Evolutionary conservation across 306 rosid genomes (phyloP), one percentile per base, ranked within the genome.

Genomic region (Cyclanthera cordifolia): DNA sequence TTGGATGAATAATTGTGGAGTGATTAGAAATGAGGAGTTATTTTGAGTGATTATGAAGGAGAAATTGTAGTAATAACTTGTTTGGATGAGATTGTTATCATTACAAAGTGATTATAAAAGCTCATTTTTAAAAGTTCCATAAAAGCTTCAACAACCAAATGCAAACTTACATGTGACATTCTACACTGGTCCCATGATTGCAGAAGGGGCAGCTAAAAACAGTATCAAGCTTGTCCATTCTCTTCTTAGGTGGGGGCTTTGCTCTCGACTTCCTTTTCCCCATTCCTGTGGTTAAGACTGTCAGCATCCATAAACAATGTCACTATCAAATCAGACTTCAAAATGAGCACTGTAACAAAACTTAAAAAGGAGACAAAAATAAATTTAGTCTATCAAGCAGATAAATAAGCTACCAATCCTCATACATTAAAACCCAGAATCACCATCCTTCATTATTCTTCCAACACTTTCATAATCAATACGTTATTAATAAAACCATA

Each of bases 201-300:
- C 98, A 93, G 85, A 93, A 93, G 79, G 98, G 98, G 49, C 98
- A 89, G 76, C 96, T 86, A 73, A 93, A 93, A 49, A 89, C 96
- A 32, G 96, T 89, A 56, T 93, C 98, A 50, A 89, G 98, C 90
- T 89, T 93, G 78, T 90, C 98, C 88, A 82, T 87, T 65, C 98
- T 84, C 80, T 93, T 93, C 89, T 85, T 89, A 9, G 96, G 96
- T 56, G 95, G 83, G 2, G 98, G 95, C 88, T 93, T 93, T 52
- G 98, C 81, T 25, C 87, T 84, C 47, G 96, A 84, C 82, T 93
- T 93, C 70, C 99, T 83, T 81, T 93, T 93, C 30, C 99, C 99
- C 99, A 90, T 88, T n/a, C n/a, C n/a, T n/a, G n/a, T n/a, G n/a
- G 56, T 30, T 3, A 10, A n/a, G 28, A 8, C 57, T 72, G 75